A percentile compares a stretch with the other conserved stretches of the same genome.
Evolutionary conservation across 1,284 basidiomycete genomes (phyloP).

Genomic region (Microbotryomycetes sp.): DNA sequence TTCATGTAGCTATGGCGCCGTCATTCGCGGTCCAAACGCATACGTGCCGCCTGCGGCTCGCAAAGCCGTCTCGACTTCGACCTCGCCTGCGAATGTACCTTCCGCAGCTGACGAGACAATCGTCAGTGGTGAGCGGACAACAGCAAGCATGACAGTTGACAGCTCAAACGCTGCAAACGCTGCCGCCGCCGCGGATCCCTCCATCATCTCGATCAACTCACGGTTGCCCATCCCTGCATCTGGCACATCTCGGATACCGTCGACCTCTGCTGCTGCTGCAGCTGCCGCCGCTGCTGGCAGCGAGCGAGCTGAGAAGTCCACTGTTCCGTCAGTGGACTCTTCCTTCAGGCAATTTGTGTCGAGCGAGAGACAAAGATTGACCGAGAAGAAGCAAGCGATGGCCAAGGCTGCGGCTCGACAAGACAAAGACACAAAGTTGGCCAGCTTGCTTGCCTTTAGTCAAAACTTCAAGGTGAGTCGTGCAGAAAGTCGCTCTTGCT

Average conservation of each 20-base stretch:
- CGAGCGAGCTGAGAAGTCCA: neutral
- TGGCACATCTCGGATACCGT: slow-evolving; percentile 42
- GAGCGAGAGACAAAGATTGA: slow-evolving; percentile 76
- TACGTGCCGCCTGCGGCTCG: slow-evolving; percentile 86
- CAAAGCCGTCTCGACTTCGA: slow-evolving; percentile 41
- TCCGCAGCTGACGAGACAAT: no score
- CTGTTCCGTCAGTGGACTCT: slow-evolving; percentile 8
- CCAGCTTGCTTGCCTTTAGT: slow-evolving; percentile 86
- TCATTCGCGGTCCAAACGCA: slow-evolving; percentile 77
- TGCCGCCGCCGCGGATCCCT: slow-evolving; percentile 24
- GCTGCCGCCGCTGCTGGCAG: slow-evolving; percentile 7
- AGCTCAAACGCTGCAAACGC: slow-evolving; percentile 14
- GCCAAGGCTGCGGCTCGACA: slow-evolving; percentile 66
- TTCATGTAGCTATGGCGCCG: slow-evolving; percentile 72
- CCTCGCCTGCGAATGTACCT: slow-evolving; percentile 12
- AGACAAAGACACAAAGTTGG: slow-evolving; percentile 87
- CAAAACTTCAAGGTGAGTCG: slow-evolving; percentile 76
- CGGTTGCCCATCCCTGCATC: neutral
- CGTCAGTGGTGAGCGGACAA: slow-evolving; percentile 13
- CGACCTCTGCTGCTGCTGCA: slow-evolving; percentile 13
- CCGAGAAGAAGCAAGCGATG: slow-evolving; percentile 61
- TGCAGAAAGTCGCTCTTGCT: neutral
- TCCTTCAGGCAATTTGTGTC: slow-evolving; percentile 75
- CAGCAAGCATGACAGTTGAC: neutral
- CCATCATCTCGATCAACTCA: slow-evolving; percentile 39